Conservation (phyloP, 2,329 filamentous ascomycete genomes). For the Aspergillus ruber region DNA sequence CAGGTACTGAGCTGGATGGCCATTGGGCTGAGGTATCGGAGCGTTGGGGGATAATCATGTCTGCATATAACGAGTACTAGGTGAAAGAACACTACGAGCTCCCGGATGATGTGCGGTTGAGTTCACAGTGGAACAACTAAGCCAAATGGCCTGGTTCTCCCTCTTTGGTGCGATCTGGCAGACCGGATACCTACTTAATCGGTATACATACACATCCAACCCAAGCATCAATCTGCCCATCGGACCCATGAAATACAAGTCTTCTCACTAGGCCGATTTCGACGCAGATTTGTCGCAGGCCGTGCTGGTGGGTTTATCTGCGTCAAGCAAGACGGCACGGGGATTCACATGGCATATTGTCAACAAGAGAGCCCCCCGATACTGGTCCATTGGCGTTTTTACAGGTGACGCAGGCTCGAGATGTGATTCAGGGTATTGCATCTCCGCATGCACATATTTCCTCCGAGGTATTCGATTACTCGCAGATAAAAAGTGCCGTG, state of each 20-base stretch:
- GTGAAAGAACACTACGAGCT: background rate
- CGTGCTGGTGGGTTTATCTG: slow-evolving; percentile 25
- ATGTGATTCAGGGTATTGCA: slow-evolving; percentile 4
- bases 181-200: slow-evolving; percentile 25
- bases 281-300: slow-evolving; percentile 30
- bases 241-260: slow-evolving; percentile 7
- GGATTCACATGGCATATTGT: slow-evolving; percentile 20
- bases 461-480: slow-evolving; percentile 7
- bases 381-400: slow-evolving; percentile 18
- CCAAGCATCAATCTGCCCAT: slow-evolving; percentile 9
- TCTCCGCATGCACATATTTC: slow-evolving; percentile 2
- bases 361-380: slow-evolving; percentile 5
- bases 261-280: slow-evolving; percentile 18
- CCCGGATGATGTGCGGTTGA: slow-evolving; percentile 3
- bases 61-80: slow-evolving; percentile 43
- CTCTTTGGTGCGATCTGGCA: slow-evolving; percentile 21
- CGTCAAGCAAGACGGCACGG: slow-evolving; percentile 26
- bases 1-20: slow-evolving; percentile 13
- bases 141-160: slow-evolving; percentile 17
- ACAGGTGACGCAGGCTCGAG: slow-evolving; percentile 20
- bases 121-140: slow-evolving; percentile 10
- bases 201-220: slow-evolving; percentile 27
- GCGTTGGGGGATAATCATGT: slow-evolving; percentile 33
- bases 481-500: background rate
- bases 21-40: slow-evolving; percentile 35